Evolutionary conservation across 306 rosid species (phyloP).

Genomic region (Citrullus colocynthis): DNA sequence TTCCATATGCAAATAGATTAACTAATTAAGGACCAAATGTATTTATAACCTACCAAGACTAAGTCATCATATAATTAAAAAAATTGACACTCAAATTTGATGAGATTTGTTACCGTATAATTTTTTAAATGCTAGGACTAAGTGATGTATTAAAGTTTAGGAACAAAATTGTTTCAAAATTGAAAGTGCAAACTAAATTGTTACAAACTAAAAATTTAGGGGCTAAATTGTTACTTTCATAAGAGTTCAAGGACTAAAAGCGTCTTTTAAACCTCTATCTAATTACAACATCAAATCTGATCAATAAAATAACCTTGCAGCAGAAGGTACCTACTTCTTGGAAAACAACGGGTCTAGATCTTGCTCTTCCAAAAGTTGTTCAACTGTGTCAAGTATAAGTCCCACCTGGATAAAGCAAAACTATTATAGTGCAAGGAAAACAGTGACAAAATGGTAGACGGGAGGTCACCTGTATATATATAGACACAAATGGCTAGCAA

Average conservation of each 20-base stretch:
- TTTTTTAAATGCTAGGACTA: background rate
- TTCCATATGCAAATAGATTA: background rate
- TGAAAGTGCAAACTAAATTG: background rate
- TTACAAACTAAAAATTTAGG: no score
- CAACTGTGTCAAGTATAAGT: conserved; percentile 56
- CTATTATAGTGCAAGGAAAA: conserved; percentile 7
- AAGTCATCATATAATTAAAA: background rate
- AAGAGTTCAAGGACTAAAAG: background rate
- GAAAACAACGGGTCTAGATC: conserved; percentile 47
- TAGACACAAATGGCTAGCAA: background rate
- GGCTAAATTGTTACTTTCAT: no score
- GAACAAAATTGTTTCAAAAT: background rate
- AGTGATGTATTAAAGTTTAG: background rate
- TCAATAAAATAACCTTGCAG: background rate
- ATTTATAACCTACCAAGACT: background rate
- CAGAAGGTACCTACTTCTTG: conserved; percentile 32
- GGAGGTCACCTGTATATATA: background rate
- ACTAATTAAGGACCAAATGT: background rate
- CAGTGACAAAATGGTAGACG: background rate
- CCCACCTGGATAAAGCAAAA: conserved; percentile 43
- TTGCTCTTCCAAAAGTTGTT: conserved; percentile 71
- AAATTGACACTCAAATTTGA: no score
- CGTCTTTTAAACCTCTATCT: background rate
- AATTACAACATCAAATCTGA: background rate
- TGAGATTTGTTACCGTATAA: background rate